Conservation (phyloP, 257 asterid species). For the Solanum gandarillasii region DNA sequence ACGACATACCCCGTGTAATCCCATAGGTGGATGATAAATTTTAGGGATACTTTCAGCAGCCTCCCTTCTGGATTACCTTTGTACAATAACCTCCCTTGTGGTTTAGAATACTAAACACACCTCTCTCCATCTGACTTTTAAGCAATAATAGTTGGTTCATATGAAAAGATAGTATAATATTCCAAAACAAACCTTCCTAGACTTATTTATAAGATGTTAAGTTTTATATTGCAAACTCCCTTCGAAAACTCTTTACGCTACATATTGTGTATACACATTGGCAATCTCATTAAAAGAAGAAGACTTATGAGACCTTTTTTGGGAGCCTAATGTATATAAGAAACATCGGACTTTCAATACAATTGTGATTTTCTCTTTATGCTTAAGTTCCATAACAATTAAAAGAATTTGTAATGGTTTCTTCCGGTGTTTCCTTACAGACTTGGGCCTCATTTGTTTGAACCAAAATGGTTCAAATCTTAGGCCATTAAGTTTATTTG, state of each 20-base stretch:
- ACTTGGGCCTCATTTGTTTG: neutral
- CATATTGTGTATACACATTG: neutral
- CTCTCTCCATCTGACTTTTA: neutral
- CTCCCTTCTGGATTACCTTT: neutral
- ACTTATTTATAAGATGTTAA: neutral
- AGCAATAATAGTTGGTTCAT: neutral
- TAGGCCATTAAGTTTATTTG: neutral
- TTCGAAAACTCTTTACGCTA: neutral
- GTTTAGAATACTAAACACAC: neutral
- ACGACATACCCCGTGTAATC: neutral
- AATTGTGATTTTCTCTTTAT: neutral
- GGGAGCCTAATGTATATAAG: neutral
- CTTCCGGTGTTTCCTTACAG: neutral
- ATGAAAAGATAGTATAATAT: neutral
- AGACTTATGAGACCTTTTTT: neutral
- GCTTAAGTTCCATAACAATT: neutral
- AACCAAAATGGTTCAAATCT: neutral
- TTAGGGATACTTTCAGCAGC: neutral
- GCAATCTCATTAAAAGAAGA: neutral
- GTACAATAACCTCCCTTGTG: neutral
- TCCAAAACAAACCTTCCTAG: neutral
- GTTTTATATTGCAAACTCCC: neutral
- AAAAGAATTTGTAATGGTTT: neutral
- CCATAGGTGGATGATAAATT: neutral
- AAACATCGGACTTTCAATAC: neutral